Percentiles rank a stretch among this genome's conserved stretches.
Evolutionary conservation across 2,329 filamentous ascomycete species (phyloP).

Genomic region (Xylaria digitata): DNA sequence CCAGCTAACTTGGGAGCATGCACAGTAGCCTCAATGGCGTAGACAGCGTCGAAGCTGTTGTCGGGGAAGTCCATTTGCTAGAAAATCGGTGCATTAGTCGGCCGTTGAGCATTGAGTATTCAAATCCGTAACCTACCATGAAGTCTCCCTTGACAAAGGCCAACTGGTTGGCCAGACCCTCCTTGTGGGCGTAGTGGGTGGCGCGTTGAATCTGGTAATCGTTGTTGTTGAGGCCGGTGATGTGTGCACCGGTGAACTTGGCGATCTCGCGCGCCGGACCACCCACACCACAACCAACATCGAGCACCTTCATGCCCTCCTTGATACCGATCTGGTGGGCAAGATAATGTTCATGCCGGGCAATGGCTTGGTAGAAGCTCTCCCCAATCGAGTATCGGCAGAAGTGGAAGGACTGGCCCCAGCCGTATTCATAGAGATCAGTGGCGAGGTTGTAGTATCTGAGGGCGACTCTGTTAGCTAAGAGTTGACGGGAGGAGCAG

Average conservation of each 20-base stretch:
- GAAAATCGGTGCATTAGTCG: slow-evolving; percentile 14
- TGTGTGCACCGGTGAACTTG: slow-evolving; percentile 90
- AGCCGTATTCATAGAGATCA: slow-evolving; percentile 95
- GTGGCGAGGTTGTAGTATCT: slow-evolving; percentile 98
- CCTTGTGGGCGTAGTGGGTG: slow-evolving; percentile 83
- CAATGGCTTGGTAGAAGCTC: slow-evolving; percentile 89
- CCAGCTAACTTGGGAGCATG: slow-evolving; percentile 91
- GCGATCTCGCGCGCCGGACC: slow-evolving; percentile 95
- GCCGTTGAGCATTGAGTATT: background rate
- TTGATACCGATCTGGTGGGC: slow-evolving; percentile 88
- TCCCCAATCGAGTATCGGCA: slow-evolving; percentile 91
- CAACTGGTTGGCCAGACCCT: slow-evolving; percentile 82
- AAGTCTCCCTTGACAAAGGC: slow-evolving; percentile 95
- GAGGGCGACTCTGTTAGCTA: slow-evolving; percentile 15
- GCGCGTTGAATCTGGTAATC: slow-evolving; percentile 98
- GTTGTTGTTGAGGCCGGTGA: slow-evolving; percentile 97
- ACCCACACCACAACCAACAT: slow-evolving; percentile 97
- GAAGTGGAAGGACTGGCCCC: slow-evolving; percentile 97
- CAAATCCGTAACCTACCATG: slow-evolving; percentile 67
- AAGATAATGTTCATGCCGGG: slow-evolving; percentile 97
- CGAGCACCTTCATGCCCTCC: slow-evolving; percentile 88
- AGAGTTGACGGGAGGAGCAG: background rate
- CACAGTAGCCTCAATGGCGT: slow-evolving; percentile 96
- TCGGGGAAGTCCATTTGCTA: slow-evolving; percentile 95
- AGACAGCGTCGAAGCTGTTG: slow-evolving; percentile 92